phyloP scores from a whole-genome alignment of 208 protist species.

The Phytomonas francai region DNA sequence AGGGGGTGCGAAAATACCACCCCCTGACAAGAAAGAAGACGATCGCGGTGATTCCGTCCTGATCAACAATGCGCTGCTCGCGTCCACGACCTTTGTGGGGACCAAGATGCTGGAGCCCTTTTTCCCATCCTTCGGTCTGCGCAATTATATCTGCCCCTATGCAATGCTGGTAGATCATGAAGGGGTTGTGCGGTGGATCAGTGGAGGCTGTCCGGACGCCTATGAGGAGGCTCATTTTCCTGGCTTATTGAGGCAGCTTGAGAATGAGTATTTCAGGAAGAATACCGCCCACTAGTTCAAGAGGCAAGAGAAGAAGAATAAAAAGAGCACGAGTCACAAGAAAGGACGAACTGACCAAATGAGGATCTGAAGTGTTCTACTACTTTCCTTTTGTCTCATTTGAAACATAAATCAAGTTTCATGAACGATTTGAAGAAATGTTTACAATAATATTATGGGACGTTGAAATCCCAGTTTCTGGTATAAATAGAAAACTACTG shows the following conservation, averaged over 20 bases:
- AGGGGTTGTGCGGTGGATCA: constrained; percentile 73
- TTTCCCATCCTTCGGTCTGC: constrained; percentile 49
- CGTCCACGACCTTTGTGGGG: constrained; percentile 75
- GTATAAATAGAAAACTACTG: not conserved
- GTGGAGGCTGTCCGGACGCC: constrained; percentile 69
- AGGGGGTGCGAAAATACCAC: constrained; percentile 1
- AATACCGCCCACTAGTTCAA: not conserved
- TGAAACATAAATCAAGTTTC: not conserved
- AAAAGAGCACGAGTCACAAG: not conserved
- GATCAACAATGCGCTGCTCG: constrained; percentile 25
- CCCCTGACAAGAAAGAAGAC: not conserved
- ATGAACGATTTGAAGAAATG: not conserved
- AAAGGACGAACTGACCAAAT: not conserved
- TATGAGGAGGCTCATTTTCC: constrained; percentile 59
- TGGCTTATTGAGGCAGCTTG: constrained; percentile 58
- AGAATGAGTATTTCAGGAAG: constrained; percentile 56
- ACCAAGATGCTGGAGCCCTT: constrained; percentile 65
- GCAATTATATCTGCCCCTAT: constrained; percentile 79
- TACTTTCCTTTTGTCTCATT: not conserved
- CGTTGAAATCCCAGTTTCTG: not conserved
- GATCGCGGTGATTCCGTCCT: constrained; percentile 9
- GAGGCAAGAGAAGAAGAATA: not conserved
- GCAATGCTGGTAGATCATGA: constrained; percentile 81
- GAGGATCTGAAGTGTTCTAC: not conserved
- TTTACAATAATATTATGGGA: not conserved